Percentiles rank a stretch among this genome's conserved stretches.
phyloP scores from a whole-genome alignment of 2,329 filamentous ascomycete species.

The Fusarium pseudonygamai region DNA sequence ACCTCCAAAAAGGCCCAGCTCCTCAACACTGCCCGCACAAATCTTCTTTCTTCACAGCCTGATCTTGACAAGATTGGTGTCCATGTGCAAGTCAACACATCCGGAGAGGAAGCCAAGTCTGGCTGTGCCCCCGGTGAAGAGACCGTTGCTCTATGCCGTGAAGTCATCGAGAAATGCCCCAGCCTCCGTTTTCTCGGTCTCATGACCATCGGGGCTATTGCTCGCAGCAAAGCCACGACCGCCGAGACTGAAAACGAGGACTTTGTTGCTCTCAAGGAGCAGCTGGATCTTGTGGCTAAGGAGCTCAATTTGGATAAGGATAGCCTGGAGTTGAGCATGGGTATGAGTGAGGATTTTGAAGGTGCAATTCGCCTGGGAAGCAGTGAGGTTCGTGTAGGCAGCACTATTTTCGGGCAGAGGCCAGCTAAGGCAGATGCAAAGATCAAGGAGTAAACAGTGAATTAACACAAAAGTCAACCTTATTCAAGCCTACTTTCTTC shows the following conservation, averaged over 20 bases:
- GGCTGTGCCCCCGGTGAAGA: constrained; percentile 76
- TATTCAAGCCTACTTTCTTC: not conserved
- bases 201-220: constrained; percentile 98
- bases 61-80: constrained; percentile 67
- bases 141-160: constrained; percentile 70
- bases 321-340: constrained; percentile 91
- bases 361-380: constrained; percentile 85
- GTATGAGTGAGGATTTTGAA: constrained; percentile 97
- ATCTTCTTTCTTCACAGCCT: constrained; percentile 56
- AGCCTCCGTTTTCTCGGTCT: constrained; percentile 80
- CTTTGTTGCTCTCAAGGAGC: constrained; percentile 74
- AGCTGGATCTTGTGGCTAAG: constrained; percentile 73
- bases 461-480: not conserved
- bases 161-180: constrained; percentile 76
- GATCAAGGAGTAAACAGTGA: constrained; percentile 59
- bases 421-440: constrained; percentile 83
- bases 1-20: constrained; percentile 85
- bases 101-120: constrained; percentile 85
- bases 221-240: constrained; percentile 77
- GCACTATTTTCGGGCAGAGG: constrained; percentile 89
- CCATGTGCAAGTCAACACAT: constrained; percentile 96
- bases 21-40: constrained; percentile 78
- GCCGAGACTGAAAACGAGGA: constrained; percentile 90
- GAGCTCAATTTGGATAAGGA: constrained; percentile 59
- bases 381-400: constrained; percentile 89